These are phyloP conservation scores for Hydnomerulius pinastri DNA, from an alignment of 768 basidiomycete genomes.

Conservation along the genomic window DNA sequence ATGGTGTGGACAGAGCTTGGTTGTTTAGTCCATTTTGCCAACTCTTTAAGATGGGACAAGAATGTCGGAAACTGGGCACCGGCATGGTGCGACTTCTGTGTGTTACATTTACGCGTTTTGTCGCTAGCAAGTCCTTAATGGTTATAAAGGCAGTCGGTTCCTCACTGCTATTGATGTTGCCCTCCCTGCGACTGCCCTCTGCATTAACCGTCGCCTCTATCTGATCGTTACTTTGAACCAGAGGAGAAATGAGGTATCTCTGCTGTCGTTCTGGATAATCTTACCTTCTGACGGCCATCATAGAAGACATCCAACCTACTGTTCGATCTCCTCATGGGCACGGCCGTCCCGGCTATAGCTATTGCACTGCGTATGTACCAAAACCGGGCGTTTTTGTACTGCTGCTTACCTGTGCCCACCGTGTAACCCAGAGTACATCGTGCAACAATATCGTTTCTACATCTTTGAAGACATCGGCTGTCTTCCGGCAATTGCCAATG, in stretches of 20 bases:
- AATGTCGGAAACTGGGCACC: constrained; percentile 34
- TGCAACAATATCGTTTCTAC: constrained; percentile 53
- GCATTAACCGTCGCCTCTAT: constrained; percentile 53
- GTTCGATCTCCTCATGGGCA: constrained; percentile 30
- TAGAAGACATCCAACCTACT: constrained; percentile 26
- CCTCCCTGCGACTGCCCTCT: constrained; percentile 41
- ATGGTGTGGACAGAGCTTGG: constrained; percentile 34
- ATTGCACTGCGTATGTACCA: constrained; percentile 31
- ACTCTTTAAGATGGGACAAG: constrained; percentile 41
- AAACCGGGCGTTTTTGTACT: too few relatives aligned
- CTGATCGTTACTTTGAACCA: constrained; percentile 37
- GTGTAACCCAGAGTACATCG: constrained; percentile 39
- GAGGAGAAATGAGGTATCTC: constrained; percentile 8
- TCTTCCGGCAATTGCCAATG: constrained; percentile 33
- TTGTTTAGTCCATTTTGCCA: constrained; percentile 31
- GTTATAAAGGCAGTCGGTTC: constrained; percentile 29
- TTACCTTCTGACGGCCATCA: background rate
- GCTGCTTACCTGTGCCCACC: constrained; percentile 5
- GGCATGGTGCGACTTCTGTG: constrained; percentile 60
- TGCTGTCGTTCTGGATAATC: background rate
- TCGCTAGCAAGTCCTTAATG: background rate
- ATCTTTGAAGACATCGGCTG: constrained; percentile 54
- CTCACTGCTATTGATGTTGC: constrained; percentile 35
- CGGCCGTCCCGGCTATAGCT: constrained; percentile 34
- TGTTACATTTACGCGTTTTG: constrained; percentile 12